Evolutionary conservation across 2,329 filamentous ascomycete species (phyloP), one percentile per base, ranked within the genome.

Genomic region (Dryadomyces sulphureus): DNA sequence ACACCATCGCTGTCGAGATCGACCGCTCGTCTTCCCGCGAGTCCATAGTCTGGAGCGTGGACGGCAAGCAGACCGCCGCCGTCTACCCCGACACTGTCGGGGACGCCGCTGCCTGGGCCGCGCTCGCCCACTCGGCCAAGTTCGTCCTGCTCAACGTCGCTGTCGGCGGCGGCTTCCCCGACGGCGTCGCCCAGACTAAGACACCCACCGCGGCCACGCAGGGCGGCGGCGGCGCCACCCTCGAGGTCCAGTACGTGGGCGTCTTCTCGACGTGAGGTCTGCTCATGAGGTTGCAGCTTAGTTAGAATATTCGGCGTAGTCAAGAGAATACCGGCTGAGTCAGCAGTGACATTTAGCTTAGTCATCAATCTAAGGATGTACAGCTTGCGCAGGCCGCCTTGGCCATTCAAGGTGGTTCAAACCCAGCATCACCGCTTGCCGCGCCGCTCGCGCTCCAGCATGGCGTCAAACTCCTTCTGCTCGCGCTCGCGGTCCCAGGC

Each of bases 81-180:
- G 54, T 76, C 20, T 62, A 59, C 2, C 73, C 72, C 0, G 54
- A 57, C 0, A 57, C 64, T 21, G 63, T 77, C 48, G 62, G 60
- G 35, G 64, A 72, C 48, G 56, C 63, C 47, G 57, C 55, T 1
- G 60, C 67, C n/a, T 77, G 73, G 73, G 62, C 57, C 4, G 60
- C 64, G 4, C 56, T 77, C 17, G 69, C 69, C 19, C 67, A 74
- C 51, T 67, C 60, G 45, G 66, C 72, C 2, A 53, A 73, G 54
- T 74, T 65, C 52, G 55, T 76, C 43, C 66, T 77, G 45, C 56
- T 77, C 45, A 76, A 77, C 49, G 60, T 77, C 5, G 72, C 73
- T 40, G 66, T 77, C 25, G 73, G 73, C 9, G 73, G 73, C 22
- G 59, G 55, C 19, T 62, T 66, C 39, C 62, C 64, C 0, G 52